Conservation (phyloP, 148 eudicot species). For the Amaranthus hypochondriacus region DNA sequence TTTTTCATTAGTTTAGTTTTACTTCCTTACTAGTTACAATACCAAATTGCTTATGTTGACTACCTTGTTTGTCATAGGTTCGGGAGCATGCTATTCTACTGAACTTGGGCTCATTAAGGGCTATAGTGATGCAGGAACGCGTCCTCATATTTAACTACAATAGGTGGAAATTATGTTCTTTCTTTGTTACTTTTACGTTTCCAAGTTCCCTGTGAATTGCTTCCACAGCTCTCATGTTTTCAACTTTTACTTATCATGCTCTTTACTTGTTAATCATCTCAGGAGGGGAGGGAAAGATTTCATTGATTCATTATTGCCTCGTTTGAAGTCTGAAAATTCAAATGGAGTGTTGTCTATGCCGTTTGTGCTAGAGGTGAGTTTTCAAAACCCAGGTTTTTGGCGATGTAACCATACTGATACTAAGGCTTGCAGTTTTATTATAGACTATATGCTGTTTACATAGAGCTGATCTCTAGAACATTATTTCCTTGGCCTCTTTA, state of each 20-base stretch:
- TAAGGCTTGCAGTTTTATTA: not conserved
- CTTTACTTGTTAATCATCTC: constrained; percentile 23
- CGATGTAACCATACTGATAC: not conserved
- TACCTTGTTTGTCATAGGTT: constrained; percentile 43
- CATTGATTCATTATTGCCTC: constrained; percentile 81
- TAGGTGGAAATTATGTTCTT: constrained; percentile 43
- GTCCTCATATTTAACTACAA: constrained; percentile 91
- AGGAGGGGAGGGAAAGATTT: constrained; percentile 96
- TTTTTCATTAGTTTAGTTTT: no score
- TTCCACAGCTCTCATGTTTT: not conserved
- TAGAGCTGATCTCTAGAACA: not conserved
- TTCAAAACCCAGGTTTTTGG: not conserved
- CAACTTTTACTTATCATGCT: constrained; percentile 7
- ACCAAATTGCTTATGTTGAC: not conserved
- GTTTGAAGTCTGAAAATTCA: constrained; percentile 60
- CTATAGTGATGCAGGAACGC: constrained; percentile 90
- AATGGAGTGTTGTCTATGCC: constrained; percentile 79
- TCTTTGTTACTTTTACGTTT: not conserved
- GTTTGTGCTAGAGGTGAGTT: constrained; percentile 80
- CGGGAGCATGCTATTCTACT: constrained; percentile 90
- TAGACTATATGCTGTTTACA: not conserved
- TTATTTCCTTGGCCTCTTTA: not conserved
- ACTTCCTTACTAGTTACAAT: no score
- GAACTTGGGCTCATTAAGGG: constrained; percentile 89
- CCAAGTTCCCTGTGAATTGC: constrained; percentile 1